Evolutionary conservation across 108 stramenopile species (phyloP), one percentile per base, ranked within the genome.

Genomic region (Skeletonema grethae): DNA sequence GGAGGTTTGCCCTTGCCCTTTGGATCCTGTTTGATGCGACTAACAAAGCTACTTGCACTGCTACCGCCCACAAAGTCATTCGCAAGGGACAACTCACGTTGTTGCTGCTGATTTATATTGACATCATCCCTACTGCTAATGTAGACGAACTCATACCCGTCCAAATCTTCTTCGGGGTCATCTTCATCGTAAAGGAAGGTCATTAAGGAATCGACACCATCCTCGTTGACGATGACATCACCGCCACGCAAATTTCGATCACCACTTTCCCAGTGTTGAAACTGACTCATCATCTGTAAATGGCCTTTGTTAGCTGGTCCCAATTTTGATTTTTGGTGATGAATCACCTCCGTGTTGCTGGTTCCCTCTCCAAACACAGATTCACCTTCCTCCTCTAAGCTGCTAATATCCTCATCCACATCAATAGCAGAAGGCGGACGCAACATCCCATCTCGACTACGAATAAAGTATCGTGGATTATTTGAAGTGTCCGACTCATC

Each of bases 401-500:
- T 22, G 22, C 8, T 24, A 8, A 53, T 53, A 24, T 53, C 22
- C 50, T 53, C 50, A 8, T 20, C 20, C 8, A 53, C 50, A 53
- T 22, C 7, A 53, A n/a, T 0, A 24, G 8, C 50, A 53, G 3
- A 9, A 4, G 50, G 50, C 22, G 50, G 9, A 8, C 18, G 20
- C 9, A 53, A 53, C 22, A 22, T 20, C 8, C 50, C 50, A 53
- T 53, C 50, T 22, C 50, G 18, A 20, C 18, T 20, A 22, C 50
- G 50, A 22, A 53, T 24, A 22, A 22, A 53, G 5, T 22, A 1
- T 2, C 22, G 18, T 9, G 50, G 50, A 22, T 2, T 22, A 53
- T 53, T 53, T 22, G 50, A 53, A 22, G 50, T 8, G 16, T 53
- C 50, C 50, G 50, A 22, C 50, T 53, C 50, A 53, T 53, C 50